Evolutionary conservation across 345 rosid genomes (phyloP), one percentile per base, ranked within the genome.

Genomic region (Arabis alpina): DNA sequence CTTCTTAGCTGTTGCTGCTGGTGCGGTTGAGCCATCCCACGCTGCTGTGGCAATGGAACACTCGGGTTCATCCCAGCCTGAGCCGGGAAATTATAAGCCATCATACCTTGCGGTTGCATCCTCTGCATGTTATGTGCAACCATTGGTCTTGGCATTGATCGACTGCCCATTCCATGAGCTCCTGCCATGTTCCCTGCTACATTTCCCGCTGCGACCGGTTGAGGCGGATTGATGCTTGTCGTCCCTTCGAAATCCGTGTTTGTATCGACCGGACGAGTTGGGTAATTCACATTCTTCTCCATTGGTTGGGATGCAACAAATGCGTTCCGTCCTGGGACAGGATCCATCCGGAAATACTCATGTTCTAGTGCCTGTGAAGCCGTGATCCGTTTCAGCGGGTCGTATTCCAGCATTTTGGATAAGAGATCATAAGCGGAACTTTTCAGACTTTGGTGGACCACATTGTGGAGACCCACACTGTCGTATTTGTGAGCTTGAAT

Each of bases 341-440:
- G 96, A 50, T 94, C 98, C 19, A 71, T 80, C 36, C 88, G 83
- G 64, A 94, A 94, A 71, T 88, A 94, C 79, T 94, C 96, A 39
- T 94, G 99, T 54, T 89, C 98, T 41, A 94, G 82, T 28, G 98
- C 97, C 74, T 93, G 96, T n/a, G 96, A 87, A 54, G 98, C 98
- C 13, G 97, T 91, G 81, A 93, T 85, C 30, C 97, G 87, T 76
- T 93, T 93, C 48, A 71, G 81, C 24, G 98, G 98, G 79, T 93
- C 98, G 55, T 91, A 93, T 54, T 91, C 97, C 25, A 93, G 89
- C 98, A 93, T 91, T 84, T 85, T 93, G 45, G 98, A 91, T 41
- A 90, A 74, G 66, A 87, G 94, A 72, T 90, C 98, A 74, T 72
- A 95, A 23, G 97, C 85, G 59, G 81, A 68, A 66, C 80, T 80